Evolutionary conservation across 2,329 filamentous ascomycete species (phyloP).

Genomic region (Pseudogymnoascus sp.): DNA sequence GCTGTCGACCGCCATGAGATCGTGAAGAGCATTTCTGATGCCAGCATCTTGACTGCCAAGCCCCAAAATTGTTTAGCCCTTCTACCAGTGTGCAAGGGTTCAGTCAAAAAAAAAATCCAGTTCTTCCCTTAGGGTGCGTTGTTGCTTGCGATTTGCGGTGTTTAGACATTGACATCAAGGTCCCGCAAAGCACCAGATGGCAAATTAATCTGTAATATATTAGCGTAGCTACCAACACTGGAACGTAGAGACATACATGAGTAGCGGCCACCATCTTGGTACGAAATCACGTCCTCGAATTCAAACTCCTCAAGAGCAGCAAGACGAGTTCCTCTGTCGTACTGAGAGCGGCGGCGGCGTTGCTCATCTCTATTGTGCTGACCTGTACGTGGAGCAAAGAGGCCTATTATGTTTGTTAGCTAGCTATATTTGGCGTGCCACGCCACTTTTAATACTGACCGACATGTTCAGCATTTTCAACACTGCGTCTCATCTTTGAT

Average conservation of each 20-base stretch:
- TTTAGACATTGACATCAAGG: neutral
- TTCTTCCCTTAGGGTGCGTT: neutral
- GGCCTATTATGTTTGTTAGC: slow-evolving; percentile 40
- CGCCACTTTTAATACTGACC: slow-evolving; percentile 44
- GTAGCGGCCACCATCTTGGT: slow-evolving; percentile 39
- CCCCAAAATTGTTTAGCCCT: neutral
- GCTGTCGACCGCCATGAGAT: neutral
- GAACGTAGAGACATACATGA: slow-evolving; percentile 40
- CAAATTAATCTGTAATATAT: neutral
- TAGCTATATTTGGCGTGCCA: neutral
- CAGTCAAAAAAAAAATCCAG: neutral
- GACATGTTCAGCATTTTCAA: slow-evolving; percentile 77
- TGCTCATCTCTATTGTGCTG: slow-evolving; percentile 69
- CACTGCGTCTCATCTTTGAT: slow-evolving; percentile 79
- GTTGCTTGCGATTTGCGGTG: neutral
- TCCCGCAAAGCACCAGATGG: neutral
- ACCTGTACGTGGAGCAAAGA: slow-evolving; percentile 73
- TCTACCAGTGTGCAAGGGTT: neutral
- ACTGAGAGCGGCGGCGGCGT: slow-evolving; percentile 68
- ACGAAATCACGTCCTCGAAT: slow-evolving; percentile 32
- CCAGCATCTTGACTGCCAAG: neutral
- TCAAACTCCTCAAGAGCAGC: slow-evolving; percentile 57
- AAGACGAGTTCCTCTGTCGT: slow-evolving; percentile 70
- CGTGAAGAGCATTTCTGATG: neutral
- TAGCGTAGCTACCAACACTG: neutral